Percentiles rank a stretch among this genome's conserved stretches.
phyloP scores from a whole-genome alignment of 345 rosid species.

The Anastatica hierochuntica region DNA sequence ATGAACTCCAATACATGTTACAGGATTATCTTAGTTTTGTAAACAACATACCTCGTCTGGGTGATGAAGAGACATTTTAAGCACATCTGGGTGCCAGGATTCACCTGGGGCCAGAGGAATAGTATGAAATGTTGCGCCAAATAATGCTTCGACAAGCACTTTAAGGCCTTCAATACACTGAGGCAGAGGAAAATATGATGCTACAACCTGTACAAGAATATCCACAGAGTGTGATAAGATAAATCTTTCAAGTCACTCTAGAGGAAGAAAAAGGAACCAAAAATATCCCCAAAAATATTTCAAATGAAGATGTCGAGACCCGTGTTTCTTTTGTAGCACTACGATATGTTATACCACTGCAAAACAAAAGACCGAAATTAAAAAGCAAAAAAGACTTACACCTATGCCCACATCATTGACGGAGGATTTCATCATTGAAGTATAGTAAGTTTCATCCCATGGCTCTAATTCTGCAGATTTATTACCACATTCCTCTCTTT shows the following conservation, averaged over 20 bases:
- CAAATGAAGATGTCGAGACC: neutral
- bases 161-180: conserved; percentile 83
- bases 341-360: neutral
- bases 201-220: conserved; percentile 47
- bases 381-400: conserved; percentile 43
- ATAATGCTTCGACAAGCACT: conserved; percentile 63
- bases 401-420: conserved; percentile 52
- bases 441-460: conserved; percentile 91
- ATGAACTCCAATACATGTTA: neutral
- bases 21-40: conserved; percentile 2
- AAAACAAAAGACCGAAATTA: neutral
- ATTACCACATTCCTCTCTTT: conserved; percentile 49
- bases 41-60: conserved; percentile 69
- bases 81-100: conserved; percentile 92
- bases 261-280: neutral
- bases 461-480: conserved; percentile 57
- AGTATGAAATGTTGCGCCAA: conserved; percentile 61
- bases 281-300: neutral
- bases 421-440: conserved; percentile 78
- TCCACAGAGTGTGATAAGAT: neutral
- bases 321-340: neutral
- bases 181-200: conserved; percentile 80
- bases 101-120: conserved; percentile 74
- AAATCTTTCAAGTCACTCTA: neutral
- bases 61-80: conserved; percentile 75